Conservation (phyloP, 768 basidiomycete genomes). For the Mycena epipterygia region DNA sequence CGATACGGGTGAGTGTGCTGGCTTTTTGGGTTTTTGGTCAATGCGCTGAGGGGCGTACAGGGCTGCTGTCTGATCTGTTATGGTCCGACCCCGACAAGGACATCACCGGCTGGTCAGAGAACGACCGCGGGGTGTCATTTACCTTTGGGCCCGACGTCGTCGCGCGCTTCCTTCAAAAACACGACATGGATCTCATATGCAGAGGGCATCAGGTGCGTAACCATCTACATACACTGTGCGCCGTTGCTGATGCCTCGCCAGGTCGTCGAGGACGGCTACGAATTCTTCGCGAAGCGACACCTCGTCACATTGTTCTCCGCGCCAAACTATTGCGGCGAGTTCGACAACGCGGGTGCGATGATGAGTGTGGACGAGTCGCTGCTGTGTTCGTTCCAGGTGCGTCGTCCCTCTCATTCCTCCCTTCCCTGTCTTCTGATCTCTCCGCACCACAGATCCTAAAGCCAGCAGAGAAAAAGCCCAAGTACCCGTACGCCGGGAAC, state of each 20-base stretch:
- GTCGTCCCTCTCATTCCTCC: constrained; percentile 19
- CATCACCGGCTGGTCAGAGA: constrained; percentile 99
- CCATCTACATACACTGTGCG: constrained; percentile 2
- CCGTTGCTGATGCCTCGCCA: constrained; percentile 46
- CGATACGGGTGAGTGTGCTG: constrained; percentile 82
- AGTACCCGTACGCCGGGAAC: constrained; percentile 70
- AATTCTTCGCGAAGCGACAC: constrained; percentile 98
- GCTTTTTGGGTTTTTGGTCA: not conserved
- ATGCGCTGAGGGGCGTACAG: constrained; percentile 52
- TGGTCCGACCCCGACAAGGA: constrained; percentile 99
- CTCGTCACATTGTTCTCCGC: constrained; percentile 97
- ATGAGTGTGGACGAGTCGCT: constrained; percentile 99
- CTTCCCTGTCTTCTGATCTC: not conserved
- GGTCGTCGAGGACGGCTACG: constrained; percentile 99
- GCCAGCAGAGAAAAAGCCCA: constrained; percentile 98
- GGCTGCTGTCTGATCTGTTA: constrained; percentile 93
- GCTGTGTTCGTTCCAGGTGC: constrained; percentile 97
- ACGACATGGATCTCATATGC: constrained; percentile 99
- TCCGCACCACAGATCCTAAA: constrained; percentile 89
- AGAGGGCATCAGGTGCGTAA: constrained; percentile 92
- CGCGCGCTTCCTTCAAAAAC: constrained; percentile 97
- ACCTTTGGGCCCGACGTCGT: constrained; percentile 99
- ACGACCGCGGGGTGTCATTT: constrained; percentile 98
- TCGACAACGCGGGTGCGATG: constrained; percentile 99
- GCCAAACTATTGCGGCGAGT: constrained; percentile 95